Base-by-base conservation (phyloP, 2,329 filamentous ascomycete genomes). In the Calonectria pseudoreteaudii region DNA sequence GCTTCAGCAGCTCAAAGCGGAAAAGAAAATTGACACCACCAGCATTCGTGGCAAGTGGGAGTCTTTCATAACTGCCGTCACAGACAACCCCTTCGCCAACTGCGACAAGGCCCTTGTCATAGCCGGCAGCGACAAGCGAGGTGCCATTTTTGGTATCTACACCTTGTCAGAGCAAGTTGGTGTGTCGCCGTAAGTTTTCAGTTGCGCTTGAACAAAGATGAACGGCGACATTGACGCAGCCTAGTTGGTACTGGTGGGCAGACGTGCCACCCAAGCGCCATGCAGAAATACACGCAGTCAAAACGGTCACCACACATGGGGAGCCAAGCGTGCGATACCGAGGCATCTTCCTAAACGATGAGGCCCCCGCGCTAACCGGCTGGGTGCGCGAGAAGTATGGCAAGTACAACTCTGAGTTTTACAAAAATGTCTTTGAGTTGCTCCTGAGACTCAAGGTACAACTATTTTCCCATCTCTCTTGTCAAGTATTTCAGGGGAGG, bases 131-230 rank as follows among this genome's bases (percentile, higher is more conserved):
- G 92, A 94, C 81, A 83, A 86, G 3, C 87, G 93, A 74, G 92
- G 92, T 18, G 90, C 91, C 2, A 93, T 95, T 69, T 95, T 90
- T 78, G 93, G 93, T 14, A 85, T 94, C 26, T 95, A 95, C 83
- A 92, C 93, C 76, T 83, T 94, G 2, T 62, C 91, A 28, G 92
- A 94, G 83, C 92, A 94, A 81, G 94, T 94, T 71, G 93, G 93
- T 31, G 67, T 75, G 44, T 74, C 73, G 23, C 76, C 73, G 68
- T 73, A 23, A 66, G 92, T 94, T 16, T 16, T 93, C 91, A 38
- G 92, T 92, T 23, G 52, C 93, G 16, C 41, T 18, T 38, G 26
- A 14, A 30, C 26, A 14, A 26, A 26, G n/a, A 44, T 31, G 47
- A n/a, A 11, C 8, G 83, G 93, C 89, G 86, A 93, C 91, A 92